Percentiles rank a stretch among this genome's conserved stretches.
Conservation (phyloP, 176 grass and related monocot species). For the Musa acuminata region DNA sequence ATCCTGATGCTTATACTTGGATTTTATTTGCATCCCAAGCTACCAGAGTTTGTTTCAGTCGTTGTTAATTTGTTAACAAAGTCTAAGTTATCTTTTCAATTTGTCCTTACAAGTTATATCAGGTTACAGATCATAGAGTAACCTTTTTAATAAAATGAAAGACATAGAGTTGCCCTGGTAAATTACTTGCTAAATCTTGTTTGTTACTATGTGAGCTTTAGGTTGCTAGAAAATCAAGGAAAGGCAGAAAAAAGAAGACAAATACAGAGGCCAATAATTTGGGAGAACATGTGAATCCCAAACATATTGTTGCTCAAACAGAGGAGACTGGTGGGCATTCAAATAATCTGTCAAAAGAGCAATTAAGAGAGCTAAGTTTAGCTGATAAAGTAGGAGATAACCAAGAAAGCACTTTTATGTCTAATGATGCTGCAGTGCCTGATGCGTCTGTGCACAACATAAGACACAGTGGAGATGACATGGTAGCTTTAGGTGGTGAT, state of each 20-base stretch:
- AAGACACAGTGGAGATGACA: conserved; percentile 24
- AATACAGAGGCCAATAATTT: conserved; percentile 16
- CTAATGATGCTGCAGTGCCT: conserved; percentile 32
- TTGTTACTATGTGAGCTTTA: conserved; percentile 36
- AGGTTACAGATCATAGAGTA: too few relatives aligned
- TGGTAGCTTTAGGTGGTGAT: conserved; percentile 18
- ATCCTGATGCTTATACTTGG: not conserved
- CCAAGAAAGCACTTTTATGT: conserved; percentile 19
- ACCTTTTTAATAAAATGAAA: too few relatives aligned
- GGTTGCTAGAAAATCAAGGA: conserved; percentile 84
- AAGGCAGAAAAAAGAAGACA: conserved; percentile 53
- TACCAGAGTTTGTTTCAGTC: not conserved
- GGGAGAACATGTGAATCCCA: conserved; percentile 24
- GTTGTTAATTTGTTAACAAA: not conserved
- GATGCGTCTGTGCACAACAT: conserved; percentile 23
- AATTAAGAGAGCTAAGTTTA: conserved; percentile 20
- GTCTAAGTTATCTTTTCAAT: too few relatives aligned
- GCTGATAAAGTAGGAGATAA: conserved; percentile 19
- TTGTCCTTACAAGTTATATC: too few relatives aligned
- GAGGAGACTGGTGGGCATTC: conserved; percentile 26
- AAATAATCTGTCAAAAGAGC: conserved; percentile 7
- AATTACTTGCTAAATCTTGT: not conserved
- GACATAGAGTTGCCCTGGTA: not conserved
- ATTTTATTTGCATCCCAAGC: not conserved
- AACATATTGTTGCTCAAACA: conserved; percentile 21